These are phyloP conservation scores for Calcarisporium arbuscula DNA, from an alignment of 2,329 filamentous ascomycete genomes.

Conservation along the genomic window DNA sequence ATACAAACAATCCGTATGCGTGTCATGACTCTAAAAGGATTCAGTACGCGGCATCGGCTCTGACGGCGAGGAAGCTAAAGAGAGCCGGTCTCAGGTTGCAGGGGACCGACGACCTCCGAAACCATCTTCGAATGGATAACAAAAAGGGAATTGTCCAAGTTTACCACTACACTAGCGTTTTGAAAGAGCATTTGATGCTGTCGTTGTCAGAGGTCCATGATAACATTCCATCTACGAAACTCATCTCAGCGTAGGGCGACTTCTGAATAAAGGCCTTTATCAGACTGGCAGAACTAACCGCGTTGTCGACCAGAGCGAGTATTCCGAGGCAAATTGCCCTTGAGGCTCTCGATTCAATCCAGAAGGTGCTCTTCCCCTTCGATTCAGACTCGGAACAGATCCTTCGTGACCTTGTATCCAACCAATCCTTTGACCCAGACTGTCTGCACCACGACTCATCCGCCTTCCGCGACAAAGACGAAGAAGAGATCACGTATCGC, in stretches of 20 bases:
- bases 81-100: constrained; percentile 1
- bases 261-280: no score
- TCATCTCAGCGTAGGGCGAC: no score
- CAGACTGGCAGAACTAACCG: no score
- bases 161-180: constrained; percentile 4
- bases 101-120: constrained; percentile 2
- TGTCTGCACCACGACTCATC: constrained; percentile 1
- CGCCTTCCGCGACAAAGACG: background rate
- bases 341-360: constrained; percentile 3
- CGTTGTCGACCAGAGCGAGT: no score
- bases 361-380: constrained; percentile 4
- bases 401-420: constrained; percentile 3
- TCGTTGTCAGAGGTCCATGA: no score
- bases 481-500: background rate
- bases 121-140: constrained; percentile 3
- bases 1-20: no score
- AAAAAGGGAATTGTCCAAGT: constrained; percentile 1
- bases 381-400: background rate
- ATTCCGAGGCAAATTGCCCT: constrained; percentile 1
- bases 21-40: no score
- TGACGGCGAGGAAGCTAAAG: background rate
- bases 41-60: no score
- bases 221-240: no score
- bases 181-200: constrained; percentile 4
- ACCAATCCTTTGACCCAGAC: constrained; percentile 3